phyloP scores from a whole-genome alignment of 345 rosid genomes.

The Arabidopsis arenosa region DNA sequence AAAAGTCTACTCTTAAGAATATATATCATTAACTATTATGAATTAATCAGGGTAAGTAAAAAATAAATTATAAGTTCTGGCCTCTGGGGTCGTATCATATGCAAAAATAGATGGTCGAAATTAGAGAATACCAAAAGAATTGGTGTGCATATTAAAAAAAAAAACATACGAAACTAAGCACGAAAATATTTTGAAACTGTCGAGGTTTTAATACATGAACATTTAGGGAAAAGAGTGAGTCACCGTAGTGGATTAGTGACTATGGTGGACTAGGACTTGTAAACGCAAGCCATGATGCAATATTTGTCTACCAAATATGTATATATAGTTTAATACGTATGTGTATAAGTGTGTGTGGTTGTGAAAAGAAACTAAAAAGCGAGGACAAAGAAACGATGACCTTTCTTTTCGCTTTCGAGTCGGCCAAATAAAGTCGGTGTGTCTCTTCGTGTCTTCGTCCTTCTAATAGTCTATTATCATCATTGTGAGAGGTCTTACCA shows the following conservation, averaged over 20 bases:
- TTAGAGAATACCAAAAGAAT: neutral
- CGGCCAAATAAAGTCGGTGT: slow-evolving; percentile 45
- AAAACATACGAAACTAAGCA: neutral
- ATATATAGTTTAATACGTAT: slow-evolving; percentile 15
- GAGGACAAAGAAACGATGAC: slow-evolving; percentile 27
- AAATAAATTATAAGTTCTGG: neutral
- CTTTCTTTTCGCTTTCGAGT: slow-evolving; percentile 40
- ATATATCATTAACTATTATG: slow-evolving; percentile 26
- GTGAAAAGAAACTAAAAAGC: slow-evolving; percentile 39
- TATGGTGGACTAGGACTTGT: slow-evolving; percentile 21
- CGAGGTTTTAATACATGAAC: neutral
- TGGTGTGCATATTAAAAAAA: neutral
- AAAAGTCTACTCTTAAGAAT: slow-evolving; percentile 45
- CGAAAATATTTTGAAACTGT: neutral
- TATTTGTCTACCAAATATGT: slow-evolving; percentile 6
- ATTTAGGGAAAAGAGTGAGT: slow-evolving; percentile 19
- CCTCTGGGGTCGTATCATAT: neutral
- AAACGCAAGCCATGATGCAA: slow-evolving; percentile 46
- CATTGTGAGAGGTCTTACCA: slow-evolving; percentile 35
- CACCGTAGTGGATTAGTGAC: slow-evolving; percentile 35
- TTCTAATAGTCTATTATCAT: slow-evolving; percentile 37
- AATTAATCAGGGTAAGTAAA: neutral
- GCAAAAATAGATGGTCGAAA: slow-evolving; percentile 9
- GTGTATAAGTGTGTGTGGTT: slow-evolving; percentile 19
- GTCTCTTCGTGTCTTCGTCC: slow-evolving; percentile 44